phyloP scores from a whole-genome alignment of 2,329 filamentous ascomycete species.

The Dothistroma pini region DNA sequence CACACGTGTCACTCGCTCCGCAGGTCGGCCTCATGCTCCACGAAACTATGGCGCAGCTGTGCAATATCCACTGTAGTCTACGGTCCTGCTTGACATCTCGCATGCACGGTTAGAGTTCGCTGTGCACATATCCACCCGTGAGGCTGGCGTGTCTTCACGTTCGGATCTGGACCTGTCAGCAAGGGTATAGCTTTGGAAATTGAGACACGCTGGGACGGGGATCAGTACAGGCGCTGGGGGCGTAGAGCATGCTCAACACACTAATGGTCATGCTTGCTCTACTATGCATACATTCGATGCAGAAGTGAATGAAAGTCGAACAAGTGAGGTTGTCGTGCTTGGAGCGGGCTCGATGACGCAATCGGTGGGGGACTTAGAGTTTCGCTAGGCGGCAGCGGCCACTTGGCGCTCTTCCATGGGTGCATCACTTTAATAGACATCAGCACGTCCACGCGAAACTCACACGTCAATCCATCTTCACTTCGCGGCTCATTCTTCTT shows the following conservation, averaged over 20 bases:
- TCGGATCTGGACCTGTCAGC: background rate
- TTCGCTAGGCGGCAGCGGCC: background rate
- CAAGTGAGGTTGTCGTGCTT: background rate
- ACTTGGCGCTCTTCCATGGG: background rate
- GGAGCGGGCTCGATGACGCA: background rate
- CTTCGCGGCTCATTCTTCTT: background rate
- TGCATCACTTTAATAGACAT: background rate
- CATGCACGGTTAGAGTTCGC: no score
- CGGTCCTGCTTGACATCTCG: no score
- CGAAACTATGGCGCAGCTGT: no score
- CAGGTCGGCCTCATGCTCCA: no score
- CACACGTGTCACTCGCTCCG: no score
- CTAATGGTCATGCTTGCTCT: background rate
- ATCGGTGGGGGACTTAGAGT: background rate
- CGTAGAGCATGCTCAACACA: no score
- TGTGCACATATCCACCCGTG: no score
- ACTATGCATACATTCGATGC: background rate
- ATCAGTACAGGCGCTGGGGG: background rate
- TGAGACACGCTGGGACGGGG: no score
- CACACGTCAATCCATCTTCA: background rate
- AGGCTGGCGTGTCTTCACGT: background rate
- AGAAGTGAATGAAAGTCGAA: background rate
- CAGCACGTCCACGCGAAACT: background rate
- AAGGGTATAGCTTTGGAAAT: no score
- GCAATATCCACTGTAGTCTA: no score